Percentiles rank a stretch among this genome's conserved stretches.
These are phyloP conservation scores for Ustilago vetiveriae DNA, from an alignment of 1,284 basidiomycete genomes.

Conservation along the genomic window DNA sequence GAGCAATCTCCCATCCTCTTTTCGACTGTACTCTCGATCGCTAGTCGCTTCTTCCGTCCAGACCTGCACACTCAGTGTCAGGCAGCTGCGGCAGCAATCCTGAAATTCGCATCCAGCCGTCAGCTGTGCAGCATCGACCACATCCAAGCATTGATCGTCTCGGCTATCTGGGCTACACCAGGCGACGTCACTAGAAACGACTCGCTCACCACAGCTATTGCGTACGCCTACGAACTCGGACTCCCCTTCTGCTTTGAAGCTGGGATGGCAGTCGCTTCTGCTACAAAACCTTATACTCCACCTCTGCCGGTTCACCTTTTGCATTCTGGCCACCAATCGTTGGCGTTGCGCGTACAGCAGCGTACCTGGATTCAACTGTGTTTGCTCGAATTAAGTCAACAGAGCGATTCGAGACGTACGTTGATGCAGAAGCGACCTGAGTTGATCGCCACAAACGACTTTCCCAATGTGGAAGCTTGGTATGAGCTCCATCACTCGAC, in stretches of 20 bases:
- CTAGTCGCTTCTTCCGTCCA: slow-evolving; percentile 82
- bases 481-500: slow-evolving; percentile 22
- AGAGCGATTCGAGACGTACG: slow-evolving; percentile 12
- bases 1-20: slow-evolving; percentile 80
- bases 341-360: slow-evolving; percentile 23
- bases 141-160: slow-evolving; percentile 81
- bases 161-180: slow-evolving; percentile 81
- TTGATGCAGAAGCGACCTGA: slow-evolving; percentile 14
- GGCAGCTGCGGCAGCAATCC: slow-evolving; percentile 73
- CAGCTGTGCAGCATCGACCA: slow-evolving; percentile 80
- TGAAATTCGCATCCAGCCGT: slow-evolving; percentile 79
- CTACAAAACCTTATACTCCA: slow-evolving; percentile 23
- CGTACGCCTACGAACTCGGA: slow-evolving; percentile 67
- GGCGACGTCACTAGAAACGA: slow-evolving; percentile 63
- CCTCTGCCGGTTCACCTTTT: slow-evolving; percentile 11
- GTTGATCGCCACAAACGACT: slow-evolving; percentile 14
- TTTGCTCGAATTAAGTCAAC: slow-evolving; percentile 26
- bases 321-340: slow-evolving; percentile 13
- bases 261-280: slow-evolving; percentile 10
- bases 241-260: slow-evolving; percentile 44
- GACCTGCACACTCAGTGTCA: slow-evolving; percentile 75
- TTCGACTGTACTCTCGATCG: slow-evolving; percentile 81
- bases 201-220: slow-evolving; percentile 53
- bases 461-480: slow-evolving; percentile 26
- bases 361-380: slow-evolving; percentile 47